Evolutionary conservation across 2,329 filamentous ascomycete genomes (phyloP).

Genomic region (Penicillium sp.): DNA sequence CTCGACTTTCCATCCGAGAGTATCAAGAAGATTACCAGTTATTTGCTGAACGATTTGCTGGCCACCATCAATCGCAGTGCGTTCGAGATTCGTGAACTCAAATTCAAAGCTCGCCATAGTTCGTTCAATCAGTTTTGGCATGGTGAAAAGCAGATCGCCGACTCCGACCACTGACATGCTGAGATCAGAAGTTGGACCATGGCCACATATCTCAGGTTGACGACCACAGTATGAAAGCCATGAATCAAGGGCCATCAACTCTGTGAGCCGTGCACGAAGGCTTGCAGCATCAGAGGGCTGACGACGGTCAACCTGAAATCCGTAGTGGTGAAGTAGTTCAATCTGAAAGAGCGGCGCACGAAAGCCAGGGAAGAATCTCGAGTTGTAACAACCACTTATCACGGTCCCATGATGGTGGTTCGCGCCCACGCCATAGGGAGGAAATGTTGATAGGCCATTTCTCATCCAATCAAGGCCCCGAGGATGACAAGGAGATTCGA

Average conservation of each 20-base stretch:
- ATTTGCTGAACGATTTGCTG: constrained; percentile 5
- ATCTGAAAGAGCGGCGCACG: constrained; percentile 3
- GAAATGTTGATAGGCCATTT: constrained; percentile 1
- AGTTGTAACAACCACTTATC: constrained; percentile 1
- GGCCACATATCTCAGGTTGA: constrained; percentile 6
- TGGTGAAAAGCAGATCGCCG: constrained; percentile 4
- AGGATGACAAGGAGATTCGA: background rate
- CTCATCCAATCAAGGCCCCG: constrained; percentile 3
- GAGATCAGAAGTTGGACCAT: background rate
- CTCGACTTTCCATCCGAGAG: constrained; percentile 7
- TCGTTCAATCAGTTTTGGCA: constrained; percentile 1
- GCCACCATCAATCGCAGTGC: constrained; percentile 5
- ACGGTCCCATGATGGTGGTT: constrained; percentile 6
- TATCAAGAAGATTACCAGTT: constrained; percentile 1
- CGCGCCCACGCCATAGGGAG: constrained; percentile 3
- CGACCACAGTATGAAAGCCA: constrained; percentile 10
- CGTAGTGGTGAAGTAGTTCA: constrained; percentile 7
- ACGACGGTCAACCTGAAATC: constrained; percentile 2
- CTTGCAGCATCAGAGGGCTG: constrained; percentile 4
- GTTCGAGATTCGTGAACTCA: constrained; percentile 3
- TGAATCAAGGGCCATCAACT: constrained; percentile 6
- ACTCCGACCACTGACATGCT: background rate
- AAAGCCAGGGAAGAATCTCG: background rate
- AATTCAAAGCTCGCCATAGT: constrained; percentile 4
- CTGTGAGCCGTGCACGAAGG: constrained; percentile 1